Evolutionary conservation across 768 basidiomycete genomes (phyloP).

Genomic region (Boletus rex-veris): DNA sequence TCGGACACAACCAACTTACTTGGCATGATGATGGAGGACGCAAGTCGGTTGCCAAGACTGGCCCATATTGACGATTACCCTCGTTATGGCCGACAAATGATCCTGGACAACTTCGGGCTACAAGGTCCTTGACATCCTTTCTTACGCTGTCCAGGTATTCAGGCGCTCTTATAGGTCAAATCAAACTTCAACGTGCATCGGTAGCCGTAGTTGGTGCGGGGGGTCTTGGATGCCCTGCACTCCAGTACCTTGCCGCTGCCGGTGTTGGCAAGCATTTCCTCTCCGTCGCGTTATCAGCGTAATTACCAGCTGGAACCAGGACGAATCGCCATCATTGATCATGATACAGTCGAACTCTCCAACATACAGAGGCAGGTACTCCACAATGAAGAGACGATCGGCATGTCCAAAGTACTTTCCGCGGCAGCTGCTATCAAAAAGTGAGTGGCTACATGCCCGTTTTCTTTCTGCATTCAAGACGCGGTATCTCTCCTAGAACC

Average conservation of each 20-base stretch:
- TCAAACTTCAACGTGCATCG: constrained; percentile 70
- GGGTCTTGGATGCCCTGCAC: constrained; percentile 91
- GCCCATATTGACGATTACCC: constrained; percentile 66
- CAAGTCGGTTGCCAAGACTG: constrained; percentile 20
- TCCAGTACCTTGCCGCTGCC: constrained; percentile 90
- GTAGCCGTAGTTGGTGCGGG: constrained; percentile 92
- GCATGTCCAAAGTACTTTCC: constrained; percentile 77
- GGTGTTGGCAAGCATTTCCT: constrained; percentile 68
- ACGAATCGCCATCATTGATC: constrained; percentile 80
- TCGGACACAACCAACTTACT: not conserved
- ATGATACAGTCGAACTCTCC: constrained; percentile 81
- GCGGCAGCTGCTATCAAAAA: constrained; percentile 65
- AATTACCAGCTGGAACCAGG: constrained; percentile 45
- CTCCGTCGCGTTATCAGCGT: not conserved
- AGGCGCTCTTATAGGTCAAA: constrained; percentile 56
- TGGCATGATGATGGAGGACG: constrained; percentile 4
- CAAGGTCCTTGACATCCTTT: constrained; percentile 47
- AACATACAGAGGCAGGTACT: constrained; percentile 95
- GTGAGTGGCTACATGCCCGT: constrained; percentile 37
- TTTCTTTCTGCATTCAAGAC: not conserved
- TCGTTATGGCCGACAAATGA: constrained; percentile 97
- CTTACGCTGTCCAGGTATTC: not conserved
- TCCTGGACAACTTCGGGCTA: constrained; percentile 83
- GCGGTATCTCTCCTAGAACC: constrained; percentile 45
- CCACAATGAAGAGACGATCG: constrained; percentile 69